Evolutionary conservation across 768 basidiomycete species (phyloP), one percentile per base, ranked within the genome.

Genomic region (Mycena galopus): DNA sequence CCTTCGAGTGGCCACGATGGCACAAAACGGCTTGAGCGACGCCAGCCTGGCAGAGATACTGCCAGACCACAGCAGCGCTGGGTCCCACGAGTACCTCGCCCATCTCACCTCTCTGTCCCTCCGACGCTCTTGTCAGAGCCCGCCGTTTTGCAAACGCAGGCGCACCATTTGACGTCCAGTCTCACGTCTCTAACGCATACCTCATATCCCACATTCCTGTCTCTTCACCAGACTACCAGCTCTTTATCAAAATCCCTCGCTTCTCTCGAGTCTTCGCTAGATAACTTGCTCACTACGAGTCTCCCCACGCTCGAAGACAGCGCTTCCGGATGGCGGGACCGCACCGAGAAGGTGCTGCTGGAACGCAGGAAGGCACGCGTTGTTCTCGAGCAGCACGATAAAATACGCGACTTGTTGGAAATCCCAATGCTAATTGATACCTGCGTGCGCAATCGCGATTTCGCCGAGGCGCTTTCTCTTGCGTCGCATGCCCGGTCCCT

Each of bases 301-400:
- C 87, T 98, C 16, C 96, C 96, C 0, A 87, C 89, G 6, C 86
- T 98, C 53, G 95, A 97, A 77, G 85, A 89, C 44, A 88, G 90
- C 69, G 91, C 95, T 51, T 86, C 87, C 11, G 84, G 86, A 29
- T 98, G 97, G 87, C 87, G 91, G 60, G 87, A 88, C 29, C 88
- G 90, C 70, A 94, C 92, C n/a, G 92, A 93, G 57, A 80, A 86
- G 25, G 89, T 96, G n/a, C 89, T 96, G 62, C 84, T 87, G 58
- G 92, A 94, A 62, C 88, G 97, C 42, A 86, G 88, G 69, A 92
- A 92, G 73, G 95, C 95, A 0, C 87, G 91, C 35, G 86, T 94
- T 60, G 95, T 99, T n/a, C 89, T 96, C 70, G 97, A 98, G 77
- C 94, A 97, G 77, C 94, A 96, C 78, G 96, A 97, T 80, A 96